Percentiles rank a stretch among this genome's conserved stretches.
These are phyloP conservation scores for Nakaseomyces delphensis DNA, from an alignment of 1,139 yeast species.

Conservation along the genomic window DNA sequence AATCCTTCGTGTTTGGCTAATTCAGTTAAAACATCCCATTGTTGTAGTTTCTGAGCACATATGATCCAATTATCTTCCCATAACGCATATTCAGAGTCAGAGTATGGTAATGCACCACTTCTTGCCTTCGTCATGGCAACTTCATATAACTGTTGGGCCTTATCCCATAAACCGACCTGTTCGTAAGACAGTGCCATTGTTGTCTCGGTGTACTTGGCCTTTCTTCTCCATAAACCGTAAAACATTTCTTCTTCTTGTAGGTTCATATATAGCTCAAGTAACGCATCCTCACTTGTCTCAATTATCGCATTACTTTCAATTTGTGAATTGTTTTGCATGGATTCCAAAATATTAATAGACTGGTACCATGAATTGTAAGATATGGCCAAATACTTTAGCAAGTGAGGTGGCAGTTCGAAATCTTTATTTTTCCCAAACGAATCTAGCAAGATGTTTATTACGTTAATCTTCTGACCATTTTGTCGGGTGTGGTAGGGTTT, in stretches of 20 bases:
- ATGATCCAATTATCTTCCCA: slow-evolving; percentile 99
- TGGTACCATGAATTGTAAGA: slow-evolving; percentile 91
- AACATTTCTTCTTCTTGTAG: slow-evolving; percentile 94
- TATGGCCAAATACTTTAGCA: slow-evolving; percentile 79
- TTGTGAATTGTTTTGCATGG: slow-evolving; percentile 56
- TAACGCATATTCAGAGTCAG: slow-evolving; percentile 87
- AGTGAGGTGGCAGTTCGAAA: slow-evolving; percentile 86
- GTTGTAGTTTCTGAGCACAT: slow-evolving; percentile 94
- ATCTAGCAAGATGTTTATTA: slow-evolving; percentile 71
- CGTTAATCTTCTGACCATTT: slow-evolving; percentile 79
- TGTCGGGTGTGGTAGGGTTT: slow-evolving; percentile 90
- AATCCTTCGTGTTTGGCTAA: slow-evolving; percentile 97
- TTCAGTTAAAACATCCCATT: slow-evolving; percentile 96
- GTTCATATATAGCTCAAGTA: slow-evolving; percentile 79
- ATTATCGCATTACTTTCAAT: slow-evolving; percentile 65
- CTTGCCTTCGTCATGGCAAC: slow-evolving; percentile 97
- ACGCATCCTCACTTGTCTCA: slow-evolving; percentile 84
- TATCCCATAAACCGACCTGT: slow-evolving; percentile 91
- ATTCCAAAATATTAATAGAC: slow-evolving; percentile 73
- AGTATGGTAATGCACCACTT: slow-evolving; percentile 89
- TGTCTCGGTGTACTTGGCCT: slow-evolving; percentile 90
- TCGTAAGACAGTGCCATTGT: slow-evolving; percentile 89
- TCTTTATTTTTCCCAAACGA: slow-evolving; percentile 69
- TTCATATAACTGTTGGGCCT: slow-evolving; percentile 89
- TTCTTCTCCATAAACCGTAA: slow-evolving; percentile 93